Percentiles rank a stretch among this genome's conserved stretches.
Conservation (phyloP, 495 filamentous ascomycete genomes). For the Tuber borchii region DNA sequence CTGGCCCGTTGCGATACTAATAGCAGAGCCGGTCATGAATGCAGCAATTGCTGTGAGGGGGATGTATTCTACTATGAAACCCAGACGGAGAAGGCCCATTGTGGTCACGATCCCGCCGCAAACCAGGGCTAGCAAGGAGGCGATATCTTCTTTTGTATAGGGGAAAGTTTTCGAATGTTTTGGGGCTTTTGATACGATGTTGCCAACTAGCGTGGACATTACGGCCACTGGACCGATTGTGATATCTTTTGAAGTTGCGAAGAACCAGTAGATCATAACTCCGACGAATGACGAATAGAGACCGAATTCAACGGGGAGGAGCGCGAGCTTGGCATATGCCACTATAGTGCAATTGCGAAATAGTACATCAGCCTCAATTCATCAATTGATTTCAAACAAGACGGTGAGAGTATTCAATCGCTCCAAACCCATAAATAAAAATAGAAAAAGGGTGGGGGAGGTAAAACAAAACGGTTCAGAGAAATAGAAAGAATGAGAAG, state of each 20-base stretch:
- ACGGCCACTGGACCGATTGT: conserved; percentile 98
- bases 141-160: conserved; percentile 53
- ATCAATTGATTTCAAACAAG: not conserved
- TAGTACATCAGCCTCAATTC: not conserved
- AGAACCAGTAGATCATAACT: conserved; percentile 94
- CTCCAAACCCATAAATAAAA: not conserved
- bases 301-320: conserved; percentile 71
- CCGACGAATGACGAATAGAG: conserved; percentile 98
- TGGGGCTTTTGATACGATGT: conserved; percentile 64
- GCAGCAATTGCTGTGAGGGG: conserved; percentile 84
- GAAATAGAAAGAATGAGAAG: not conserved
- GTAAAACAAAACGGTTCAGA: not conserved
- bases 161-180: conserved; percentile 54
- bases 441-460: not conserved
- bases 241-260: conserved; percentile 97
- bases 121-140: conserved; percentile 73
- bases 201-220: conserved; percentile 82
- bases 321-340: conserved; percentile 87
- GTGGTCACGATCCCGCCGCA: conserved; percentile 73
- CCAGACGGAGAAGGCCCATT: conserved; percentile 70
- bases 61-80: conserved; percentile 95
- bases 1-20: conserved; percentile 88
- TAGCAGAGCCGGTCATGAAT: conserved; percentile 95
- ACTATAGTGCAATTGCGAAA: conserved; percentile 43
- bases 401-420: not conserved